phyloP scores from a whole-genome alignment of 352 stramenopile species.

The Phytophthora aleatoria region DNA sequence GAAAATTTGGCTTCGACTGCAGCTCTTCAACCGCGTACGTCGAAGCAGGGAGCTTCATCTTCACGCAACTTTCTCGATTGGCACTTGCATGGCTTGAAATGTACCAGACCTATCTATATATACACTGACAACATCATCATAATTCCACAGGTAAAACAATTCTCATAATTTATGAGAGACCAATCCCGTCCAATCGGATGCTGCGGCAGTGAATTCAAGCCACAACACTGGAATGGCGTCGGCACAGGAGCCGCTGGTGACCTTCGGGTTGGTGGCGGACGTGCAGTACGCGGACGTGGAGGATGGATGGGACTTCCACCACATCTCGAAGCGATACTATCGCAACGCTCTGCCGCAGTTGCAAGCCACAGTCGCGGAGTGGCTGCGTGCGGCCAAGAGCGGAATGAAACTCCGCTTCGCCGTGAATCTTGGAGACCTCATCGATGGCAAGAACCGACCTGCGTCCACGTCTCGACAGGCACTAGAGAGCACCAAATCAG shows the following conservation, averaged over 20 bases:
- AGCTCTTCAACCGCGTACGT: slow-evolving; percentile 24
- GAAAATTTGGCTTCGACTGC: slow-evolving; percentile 54
- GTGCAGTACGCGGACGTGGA: slow-evolving; percentile 86
- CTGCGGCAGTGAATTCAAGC: slow-evolving; percentile 10
- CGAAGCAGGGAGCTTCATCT: slow-evolving; percentile 26
- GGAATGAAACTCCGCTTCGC: slow-evolving; percentile 53
- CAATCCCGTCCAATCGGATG: slow-evolving; percentile 5
- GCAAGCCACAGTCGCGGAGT: slow-evolving; percentile 48
- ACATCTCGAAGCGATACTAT: slow-evolving; percentile 71
- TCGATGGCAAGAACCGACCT: slow-evolving; percentile 79
- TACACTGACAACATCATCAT: too few relatives aligned
- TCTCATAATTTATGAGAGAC: background rate
- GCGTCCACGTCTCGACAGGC: slow-evolving; percentile 47
- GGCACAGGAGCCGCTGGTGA: slow-evolving; percentile 40
- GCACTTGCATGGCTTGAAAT: background rate
- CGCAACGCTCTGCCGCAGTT: slow-evolving; percentile 66
- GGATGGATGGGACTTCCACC: slow-evolving; percentile 80
- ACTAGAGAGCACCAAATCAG: slow-evolving; percentile 45
- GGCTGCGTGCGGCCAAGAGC: slow-evolving; percentile 43
- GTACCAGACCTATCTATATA: background rate
- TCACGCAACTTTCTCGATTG: background rate
- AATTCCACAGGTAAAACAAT: too few relatives aligned
- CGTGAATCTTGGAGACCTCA: slow-evolving; percentile 81
- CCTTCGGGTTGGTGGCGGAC: slow-evolving; percentile 75
- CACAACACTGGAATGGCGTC: slow-evolving; percentile 7